Conservation (phyloP, 1,139 yeast species). For the Diutina pseudorugosa region DNA sequence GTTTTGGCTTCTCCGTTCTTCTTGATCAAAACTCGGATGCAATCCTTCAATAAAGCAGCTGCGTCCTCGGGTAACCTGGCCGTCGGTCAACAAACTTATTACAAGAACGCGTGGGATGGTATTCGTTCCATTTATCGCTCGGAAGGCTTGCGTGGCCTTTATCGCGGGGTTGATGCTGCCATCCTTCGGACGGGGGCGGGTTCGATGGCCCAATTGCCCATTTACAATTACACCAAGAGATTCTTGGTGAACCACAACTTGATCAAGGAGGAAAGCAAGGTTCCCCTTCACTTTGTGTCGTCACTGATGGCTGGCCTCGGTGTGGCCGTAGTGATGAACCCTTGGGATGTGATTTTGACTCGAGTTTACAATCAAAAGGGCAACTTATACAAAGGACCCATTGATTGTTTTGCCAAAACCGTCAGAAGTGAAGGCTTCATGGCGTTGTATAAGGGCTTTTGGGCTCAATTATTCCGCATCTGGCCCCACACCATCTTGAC, state of each 20-base stretch:
- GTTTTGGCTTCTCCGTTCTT: conserved; percentile 83
- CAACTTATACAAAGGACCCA: conserved; percentile 69
- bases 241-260: conserved; percentile 32
- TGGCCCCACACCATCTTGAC: conserved; percentile 93
- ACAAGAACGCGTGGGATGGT: conserved; percentile 60
- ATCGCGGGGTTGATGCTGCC: conserved; percentile 92
- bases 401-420: conserved; percentile 82
- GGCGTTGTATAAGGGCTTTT: conserved; percentile 90
- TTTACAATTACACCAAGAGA: conserved; percentile 68
- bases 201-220: conserved; percentile 90
- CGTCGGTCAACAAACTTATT: conserved; percentile 89
- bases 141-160: conserved; percentile 73
- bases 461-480: conserved; percentile 82
- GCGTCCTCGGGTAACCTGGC: conserved; percentile 20
- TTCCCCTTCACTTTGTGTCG: conserved; percentile 60
- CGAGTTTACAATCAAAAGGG: conserved; percentile 94
- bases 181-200: conserved; percentile 91
- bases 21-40: conserved; percentile 91
- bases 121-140: conserved; percentile 42
- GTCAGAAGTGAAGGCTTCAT: conserved; percentile 69
- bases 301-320: conserved; percentile 75
- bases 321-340: conserved; percentile 80
- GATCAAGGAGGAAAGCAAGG: conserved; percentile 46
- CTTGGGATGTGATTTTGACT: conserved; percentile 91
- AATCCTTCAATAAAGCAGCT: conserved; percentile 50